Base-by-base conservation (phyloP, 768 basidiomycete genomes). In the Suillus discolor region DNA sequence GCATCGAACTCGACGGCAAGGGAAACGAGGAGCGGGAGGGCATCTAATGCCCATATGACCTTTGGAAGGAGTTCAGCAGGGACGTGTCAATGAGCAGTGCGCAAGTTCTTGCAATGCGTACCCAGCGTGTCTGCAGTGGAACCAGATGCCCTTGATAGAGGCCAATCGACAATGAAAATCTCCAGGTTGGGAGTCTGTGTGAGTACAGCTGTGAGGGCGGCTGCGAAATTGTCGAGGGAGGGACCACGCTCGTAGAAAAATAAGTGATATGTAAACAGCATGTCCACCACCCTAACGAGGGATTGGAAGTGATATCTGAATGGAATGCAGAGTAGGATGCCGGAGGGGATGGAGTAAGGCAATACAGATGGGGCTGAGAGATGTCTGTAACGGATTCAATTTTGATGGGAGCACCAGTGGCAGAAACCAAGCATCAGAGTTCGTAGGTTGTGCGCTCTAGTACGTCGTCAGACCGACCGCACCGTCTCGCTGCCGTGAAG, bases 161-260 rank as follows among this genome's bases (percentile, higher is more conserved):
- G 85, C 78, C 85, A 87, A 66, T 90, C 89, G 53, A 90, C 77
- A 42, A 90, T 81, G 75, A 92, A 90, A 9, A 90, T 86, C 67
- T 91, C 85, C 57, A 93, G 85, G 69, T 92, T 92, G 5, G 89
- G 89, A 67, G 89, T 90, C 63, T 85, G 89, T 13, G 78, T 77
- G 39, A 92, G 83, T 64, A 92, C 81, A 34, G 85, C 80, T 11
- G 85, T 77, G 25, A 93, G 79, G 0, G 87, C 83, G 31, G 79
- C 78, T 70, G 88, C 83, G 34, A 87, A 78, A 39, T 85, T 81
- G 12, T 82, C 78, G 70, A 85, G 78, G 7, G 82, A 81, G 2
- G 80, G 74, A 6, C 77, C 79, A 9, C 75, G 79, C 7, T 77
- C 78, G 38, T 71, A 72, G 63, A 81, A 73, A 84, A 86, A 12